Percentiles rank a stretch among this genome's conserved stretches.
Conservation (phyloP, 257 asterid genomes). For the Ophiorrhiza pumila region DNA sequence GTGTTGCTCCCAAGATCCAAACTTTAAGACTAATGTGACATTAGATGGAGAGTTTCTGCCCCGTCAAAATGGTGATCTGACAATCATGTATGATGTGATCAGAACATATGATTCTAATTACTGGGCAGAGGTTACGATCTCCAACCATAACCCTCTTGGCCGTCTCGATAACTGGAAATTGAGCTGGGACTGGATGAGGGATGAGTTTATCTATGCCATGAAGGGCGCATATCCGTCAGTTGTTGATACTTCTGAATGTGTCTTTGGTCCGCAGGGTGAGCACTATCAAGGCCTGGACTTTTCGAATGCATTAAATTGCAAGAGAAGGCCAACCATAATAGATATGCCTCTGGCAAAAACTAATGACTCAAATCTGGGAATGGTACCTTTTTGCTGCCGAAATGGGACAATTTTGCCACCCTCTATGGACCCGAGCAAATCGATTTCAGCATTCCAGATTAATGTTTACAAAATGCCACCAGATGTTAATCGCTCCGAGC, state of each 20-base stretch:
- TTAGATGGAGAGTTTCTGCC: constrained; percentile 56
- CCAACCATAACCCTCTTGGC: constrained; percentile 79
- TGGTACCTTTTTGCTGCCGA: constrained; percentile 82
- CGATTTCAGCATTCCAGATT: constrained; percentile 72
- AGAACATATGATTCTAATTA: constrained; percentile 69
- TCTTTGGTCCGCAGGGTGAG: constrained; percentile 73
- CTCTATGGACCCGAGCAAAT: constrained; percentile 80
- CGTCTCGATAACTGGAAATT: constrained; percentile 87
- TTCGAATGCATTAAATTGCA: constrained; percentile 67
- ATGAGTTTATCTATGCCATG: constrained; percentile 74
- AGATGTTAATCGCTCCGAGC: constrained; percentile 68
- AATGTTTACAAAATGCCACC: constrained; percentile 95
- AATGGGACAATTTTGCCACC: constrained; percentile 94
- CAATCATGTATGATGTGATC: constrained; percentile 69
- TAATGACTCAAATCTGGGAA: constrained; percentile 65
- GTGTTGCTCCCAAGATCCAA: constrained; percentile 58
- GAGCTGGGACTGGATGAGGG: constrained; percentile 99
- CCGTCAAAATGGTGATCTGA: constrained; percentile 70
- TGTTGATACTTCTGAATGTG: constrained; percentile 62
- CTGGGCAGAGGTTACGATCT: constrained; percentile 79
- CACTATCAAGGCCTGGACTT: constrained; percentile 57
- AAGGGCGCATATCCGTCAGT: constrained; percentile 80
- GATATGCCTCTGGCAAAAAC: constrained; percentile 74
- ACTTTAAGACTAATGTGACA: constrained; percentile 44
- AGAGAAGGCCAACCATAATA: constrained; percentile 66